Percentiles rank a stretch among this genome's conserved stretches.
Evolutionary conservation across 495 filamentous ascomycete genomes (phyloP).

Genomic region (Trichoderma erinaceum): DNA sequence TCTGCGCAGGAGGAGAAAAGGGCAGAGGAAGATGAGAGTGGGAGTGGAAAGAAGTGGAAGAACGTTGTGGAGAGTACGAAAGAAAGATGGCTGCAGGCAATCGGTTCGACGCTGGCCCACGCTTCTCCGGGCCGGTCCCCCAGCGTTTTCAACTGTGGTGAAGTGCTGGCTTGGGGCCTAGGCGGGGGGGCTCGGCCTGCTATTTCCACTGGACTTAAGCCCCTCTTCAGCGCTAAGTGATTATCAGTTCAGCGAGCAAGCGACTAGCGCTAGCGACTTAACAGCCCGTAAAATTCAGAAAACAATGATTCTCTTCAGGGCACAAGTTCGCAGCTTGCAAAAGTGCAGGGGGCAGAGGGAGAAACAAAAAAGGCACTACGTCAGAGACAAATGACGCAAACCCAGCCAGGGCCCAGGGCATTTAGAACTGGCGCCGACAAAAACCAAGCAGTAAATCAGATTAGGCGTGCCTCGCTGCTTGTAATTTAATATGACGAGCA

Average conservation of each 20-base stretch:
- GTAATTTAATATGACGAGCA: too few relatives aligned
- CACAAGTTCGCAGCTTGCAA: too few relatives aligned
- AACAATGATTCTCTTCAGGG: too few relatives aligned
- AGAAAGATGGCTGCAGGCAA: background rate
- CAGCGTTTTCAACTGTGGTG: background rate
- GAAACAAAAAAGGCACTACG: background rate
- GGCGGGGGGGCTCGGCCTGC: background rate
- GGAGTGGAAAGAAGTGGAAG: background rate
- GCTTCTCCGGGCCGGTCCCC: background rate
- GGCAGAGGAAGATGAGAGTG: background rate
- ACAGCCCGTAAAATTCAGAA: too few relatives aligned
- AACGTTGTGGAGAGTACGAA: background rate
- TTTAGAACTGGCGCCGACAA: background rate
- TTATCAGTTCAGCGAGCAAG: too few relatives aligned
- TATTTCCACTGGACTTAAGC: background rate
- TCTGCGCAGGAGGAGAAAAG: background rate
- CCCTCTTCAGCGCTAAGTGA: too few relatives aligned
- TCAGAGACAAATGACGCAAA: constrained; percentile 14
- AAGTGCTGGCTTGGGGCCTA: background rate
- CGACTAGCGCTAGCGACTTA: too few relatives aligned
- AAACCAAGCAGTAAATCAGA: background rate
- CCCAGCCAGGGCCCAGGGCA: background rate
- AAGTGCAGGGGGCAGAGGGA: too few relatives aligned
- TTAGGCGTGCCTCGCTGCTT: too few relatives aligned
- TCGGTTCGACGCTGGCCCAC: background rate